Conservation (phyloP, 176 grass and related monocot species). For the Leersia perrieri region DNA sequence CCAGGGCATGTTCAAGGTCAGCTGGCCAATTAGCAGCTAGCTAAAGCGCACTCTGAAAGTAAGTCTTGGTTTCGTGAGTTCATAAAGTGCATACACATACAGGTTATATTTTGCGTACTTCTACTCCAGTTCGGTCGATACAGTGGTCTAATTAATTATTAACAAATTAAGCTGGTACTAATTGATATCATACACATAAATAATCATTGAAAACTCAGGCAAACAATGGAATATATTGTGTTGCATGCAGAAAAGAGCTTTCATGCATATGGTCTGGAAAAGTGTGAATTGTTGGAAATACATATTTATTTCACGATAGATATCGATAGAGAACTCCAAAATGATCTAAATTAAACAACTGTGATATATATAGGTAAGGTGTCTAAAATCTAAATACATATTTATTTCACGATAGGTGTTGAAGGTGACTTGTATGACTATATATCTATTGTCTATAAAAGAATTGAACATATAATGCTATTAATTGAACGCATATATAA, state of each 20-base stretch:
- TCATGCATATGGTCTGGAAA: conserved; percentile 29
- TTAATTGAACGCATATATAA: no score
- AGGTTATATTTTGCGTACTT: conserved; percentile 12
- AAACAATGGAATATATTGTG: not conserved
- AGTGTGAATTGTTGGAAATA: not conserved
- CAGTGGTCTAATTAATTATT: not conserved
- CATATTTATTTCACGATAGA: no score
- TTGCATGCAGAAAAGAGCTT: not conserved
- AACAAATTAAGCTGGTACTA: not conserved
- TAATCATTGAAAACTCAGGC: not conserved
- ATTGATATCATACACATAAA: not conserved
- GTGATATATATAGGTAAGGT: not conserved
- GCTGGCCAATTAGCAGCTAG: not conserved
- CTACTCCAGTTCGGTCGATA: not conserved
- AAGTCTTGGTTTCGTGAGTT: conserved; percentile 48
- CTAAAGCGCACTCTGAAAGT: no score
- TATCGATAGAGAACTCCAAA: not conserved
- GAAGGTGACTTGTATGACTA: no score
- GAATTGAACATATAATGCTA: no score
- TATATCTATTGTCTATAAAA: not conserved
- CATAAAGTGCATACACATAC: conserved; percentile 27
- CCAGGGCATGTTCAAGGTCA: conserved; percentile 35
- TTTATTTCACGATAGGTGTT: no score
- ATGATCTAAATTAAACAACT: not conserved
- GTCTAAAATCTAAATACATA: no score